Evolutionary conservation across 2,329 filamentous ascomycete species (phyloP).

Genomic region (Geosmithia putterillii): DNA sequence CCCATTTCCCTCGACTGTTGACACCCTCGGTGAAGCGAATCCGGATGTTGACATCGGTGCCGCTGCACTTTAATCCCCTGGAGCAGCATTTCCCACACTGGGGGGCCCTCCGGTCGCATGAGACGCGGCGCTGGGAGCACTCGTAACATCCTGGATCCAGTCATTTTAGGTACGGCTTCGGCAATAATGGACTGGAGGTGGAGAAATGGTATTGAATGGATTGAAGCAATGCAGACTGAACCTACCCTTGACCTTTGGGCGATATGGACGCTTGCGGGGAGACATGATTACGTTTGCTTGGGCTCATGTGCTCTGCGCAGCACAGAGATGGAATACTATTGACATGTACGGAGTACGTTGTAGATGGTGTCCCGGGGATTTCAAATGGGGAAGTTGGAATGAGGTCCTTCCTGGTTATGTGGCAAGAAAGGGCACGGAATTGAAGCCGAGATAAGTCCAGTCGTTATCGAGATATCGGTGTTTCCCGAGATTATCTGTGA

Average conservation of each 20-base stretch:
- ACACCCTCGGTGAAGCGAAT: constrained; percentile 12
- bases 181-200: not conserved
- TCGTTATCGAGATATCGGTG: too few relatives aligned
- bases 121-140: constrained; percentile 20
- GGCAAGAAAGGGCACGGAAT: too few relatives aligned
- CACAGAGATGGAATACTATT: too few relatives aligned
- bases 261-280: not conserved
- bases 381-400: too few relatives aligned
- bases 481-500: too few relatives aligned
- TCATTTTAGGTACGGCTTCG: not conserved
- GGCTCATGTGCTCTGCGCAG: too few relatives aligned
- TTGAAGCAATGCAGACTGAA: not conserved
- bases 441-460: too few relatives aligned
- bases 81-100: constrained; percentile 17
- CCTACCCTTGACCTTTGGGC: not conserved
- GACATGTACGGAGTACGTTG: too few relatives aligned
- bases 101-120: constrained; percentile 17
- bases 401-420: too few relatives aligned
- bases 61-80: constrained; percentile 17
- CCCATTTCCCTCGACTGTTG: not conserved
- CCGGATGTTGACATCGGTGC: constrained; percentile 7
- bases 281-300: not conserved
- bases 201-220: not conserved
- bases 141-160: constrained; percentile 16
- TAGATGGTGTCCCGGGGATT: too few relatives aligned